Base-by-base conservation (phyloP, 2,329 filamentous ascomycete species). In the Colletotrichum sp. region DNA sequence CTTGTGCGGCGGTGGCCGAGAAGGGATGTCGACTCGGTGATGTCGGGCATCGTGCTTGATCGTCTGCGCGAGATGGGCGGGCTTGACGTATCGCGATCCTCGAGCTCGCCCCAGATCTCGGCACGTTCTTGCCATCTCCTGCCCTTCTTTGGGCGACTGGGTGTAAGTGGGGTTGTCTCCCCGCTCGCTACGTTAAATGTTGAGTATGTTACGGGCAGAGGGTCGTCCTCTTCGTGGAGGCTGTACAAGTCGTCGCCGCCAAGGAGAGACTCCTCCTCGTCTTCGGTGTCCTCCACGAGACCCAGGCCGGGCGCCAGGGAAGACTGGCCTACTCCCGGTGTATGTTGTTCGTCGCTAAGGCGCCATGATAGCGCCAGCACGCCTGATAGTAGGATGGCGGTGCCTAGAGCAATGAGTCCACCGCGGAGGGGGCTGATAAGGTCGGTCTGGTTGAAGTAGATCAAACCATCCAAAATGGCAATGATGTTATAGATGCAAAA, bases 401-500 rank as follows among this genome's bases (percentile, higher is more conserved):
- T 99, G 13, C 97, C 97, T 3, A 99, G 85, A 0, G 96, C 92
- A 78, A 99, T 98, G 59, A 98, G 90, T 49, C 92, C 92, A 18
- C 95, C 96, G 81, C 95, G 93, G 4, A 97, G 86, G 1, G 92
- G 89, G 18, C 93, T 92, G 78, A 99, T 92, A 72, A 95, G 90
- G 78, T 95, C 94, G 69, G 94, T 94, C 85, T 99, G 97, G 80
- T 94, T 91, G 87, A 99, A 99, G 86, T 99, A 99, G 81, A 99
- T 98, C 79, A 99, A 90, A 36, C 97, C 97, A 85, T 99, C 97
- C 79, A 99, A 89, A 80, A 99, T 99, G 79, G 97, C 97, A 82
- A 99, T 96, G 82, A 99, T 98, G 89, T 99, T 99, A 90, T 99
- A 99, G 78, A 99, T 92, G 89, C 97, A 99, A 86, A 99, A 99